Evolutionary conservation across 2,329 filamentous ascomycete species (phyloP), one percentile per base, ranked within the genome.

Genomic region (Phaeosphaeria sp.): DNA sequence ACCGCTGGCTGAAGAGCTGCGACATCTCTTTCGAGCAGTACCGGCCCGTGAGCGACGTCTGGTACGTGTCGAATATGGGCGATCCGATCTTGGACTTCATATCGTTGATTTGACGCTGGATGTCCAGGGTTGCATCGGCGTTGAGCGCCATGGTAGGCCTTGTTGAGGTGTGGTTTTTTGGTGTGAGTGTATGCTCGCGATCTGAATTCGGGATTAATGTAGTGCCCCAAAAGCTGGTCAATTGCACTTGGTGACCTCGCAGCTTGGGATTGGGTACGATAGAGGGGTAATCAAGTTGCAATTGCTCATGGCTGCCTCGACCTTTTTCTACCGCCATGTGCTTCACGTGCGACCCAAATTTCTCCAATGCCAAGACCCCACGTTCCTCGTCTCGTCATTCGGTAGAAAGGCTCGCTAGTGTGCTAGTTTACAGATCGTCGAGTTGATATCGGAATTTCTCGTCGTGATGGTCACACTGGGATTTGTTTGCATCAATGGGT

Each of bases 1-100:
- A 89, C 44, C 92, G 87, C 57, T 89, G 87, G 67, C 88, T 89
- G 83, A 97, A 97, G 60, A 97, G 86, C 64, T 85, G 84, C 69
- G 89, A 76, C 76, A 78, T 78, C 61, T 76, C 74, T 50, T 77
- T 74, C 66, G 82, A 90, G 78, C 88, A 88, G 82, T 95, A 95
- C 68, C 92, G 69, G n/a, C 65, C 63, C 2, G 66, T 68, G 27
- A 71, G 62, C 53, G 68, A 68, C 25, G 68, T 71, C 57, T 71
- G 67, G 55, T 72, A 72, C 2, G 63, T 59, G 58, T 71, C 69
- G 56, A 67, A 69, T 22, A 67, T 49, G 13, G 67, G 61, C 33
- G 61, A 56, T 20, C 61, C 63, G 21, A 63, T 64, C 47, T 68
- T 61, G 13, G 59, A 40, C 57, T 65, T 66, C 66, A 69, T 70